Conservation (phyloP, 306 rosid species). For the Argentina anserina region DNA sequence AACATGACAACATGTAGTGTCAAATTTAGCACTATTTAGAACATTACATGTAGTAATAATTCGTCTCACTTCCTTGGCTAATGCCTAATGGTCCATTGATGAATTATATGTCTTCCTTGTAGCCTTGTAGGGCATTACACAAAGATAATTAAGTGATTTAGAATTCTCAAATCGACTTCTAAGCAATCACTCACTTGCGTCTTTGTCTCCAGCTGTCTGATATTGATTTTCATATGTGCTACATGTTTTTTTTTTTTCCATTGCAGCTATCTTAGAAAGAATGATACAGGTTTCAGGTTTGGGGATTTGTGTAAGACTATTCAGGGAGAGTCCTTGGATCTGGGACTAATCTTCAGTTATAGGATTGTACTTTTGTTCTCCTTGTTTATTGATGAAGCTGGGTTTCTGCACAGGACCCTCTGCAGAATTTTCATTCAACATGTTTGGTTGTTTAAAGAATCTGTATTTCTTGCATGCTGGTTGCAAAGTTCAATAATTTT, state of each 20-base stretch:
- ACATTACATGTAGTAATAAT: conserved; percentile 19
- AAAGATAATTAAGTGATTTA: conserved; percentile 10
- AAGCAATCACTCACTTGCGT: too few species aligned
- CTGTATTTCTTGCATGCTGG: not conserved
- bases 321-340: conserved; percentile 3
- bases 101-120: not conserved
- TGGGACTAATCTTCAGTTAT: not conserved
- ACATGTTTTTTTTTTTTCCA: not conserved
- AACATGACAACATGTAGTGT: not conserved
- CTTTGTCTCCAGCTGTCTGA: not conserved
- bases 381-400: not conserved
- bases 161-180: conserved; percentile 8
- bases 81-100: conserved; percentile 5
- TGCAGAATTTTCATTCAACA: not conserved
- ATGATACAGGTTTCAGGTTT: not conserved
- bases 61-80: too few species aligned
- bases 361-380: not conserved
- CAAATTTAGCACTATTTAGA: conserved; percentile 1
- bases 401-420: not conserved
- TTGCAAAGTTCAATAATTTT: not conserved
- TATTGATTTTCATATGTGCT: not conserved
- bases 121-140: not conserved
- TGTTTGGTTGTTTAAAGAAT: not conserved
- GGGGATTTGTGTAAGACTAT: not conserved
- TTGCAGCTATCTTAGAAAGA: not conserved